Evolutionary conservation across 2,329 filamentous ascomycete genomes (phyloP), one percentile per base, ranked within the genome.

Genomic region (Aspergillus sp.): DNA sequence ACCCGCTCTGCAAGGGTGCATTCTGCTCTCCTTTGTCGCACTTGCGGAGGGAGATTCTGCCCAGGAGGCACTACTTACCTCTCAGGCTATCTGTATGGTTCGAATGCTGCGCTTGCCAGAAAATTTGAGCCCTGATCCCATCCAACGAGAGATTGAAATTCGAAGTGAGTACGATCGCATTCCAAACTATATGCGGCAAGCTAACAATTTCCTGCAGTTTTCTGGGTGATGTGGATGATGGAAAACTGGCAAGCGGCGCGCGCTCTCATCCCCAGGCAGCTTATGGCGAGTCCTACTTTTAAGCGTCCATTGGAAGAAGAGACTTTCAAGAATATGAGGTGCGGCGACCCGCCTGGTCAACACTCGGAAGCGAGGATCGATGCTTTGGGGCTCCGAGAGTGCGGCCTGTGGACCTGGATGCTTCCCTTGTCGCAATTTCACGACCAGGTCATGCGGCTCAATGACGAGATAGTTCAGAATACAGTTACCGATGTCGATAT

Each of bases 351-450:
- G 11, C 45, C 44, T 4, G 53, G 34, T 1, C 36, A 17, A 3
- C 26, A 55, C 5, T 43, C 38, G 1, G 53, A 55, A 32, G 44
- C 17, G 8, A 39, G 26, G 9, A 48, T 55, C 17, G 30, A 51
- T 22, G 32, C 34, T 6, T 22, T 51, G 17, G 54, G 54, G 1
- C 54, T 51, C 15, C 47, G 54, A 12, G 15, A 4, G 7, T 36
- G 30, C 22, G 54, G 54, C 8, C 22, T 56, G 20, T 56, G 54
- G 54, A 56, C 47, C 2, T 56, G 47, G 20, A 56, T 56, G 54
- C 39, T 56, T 13, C 41, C 47, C 4, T n/a, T 56, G 30, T 45
- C 54, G 8, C 22, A 34, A 12, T 47, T 56, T 3, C 54, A 56
- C 18, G 39, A 32, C n/a, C 48, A 51, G 32, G 54, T 56, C 6